Base-by-base conservation (phyloP, 2,329 filamentous ascomycete genomes). In the Colletotrichum coccodes region DNA sequence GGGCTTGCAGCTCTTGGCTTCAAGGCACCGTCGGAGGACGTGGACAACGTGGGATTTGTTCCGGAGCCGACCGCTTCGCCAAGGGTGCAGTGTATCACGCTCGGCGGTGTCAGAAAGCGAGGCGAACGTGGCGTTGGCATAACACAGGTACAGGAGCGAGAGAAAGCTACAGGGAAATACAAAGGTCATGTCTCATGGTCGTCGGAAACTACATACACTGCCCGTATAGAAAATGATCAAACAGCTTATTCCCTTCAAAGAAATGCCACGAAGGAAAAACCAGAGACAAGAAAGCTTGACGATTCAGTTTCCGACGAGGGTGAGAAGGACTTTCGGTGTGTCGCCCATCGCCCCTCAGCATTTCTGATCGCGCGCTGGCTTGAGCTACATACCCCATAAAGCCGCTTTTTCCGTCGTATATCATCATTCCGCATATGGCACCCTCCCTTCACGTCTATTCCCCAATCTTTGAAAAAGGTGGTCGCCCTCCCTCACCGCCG, bases 351-450 rank as follows among this genome's bases (percentile, higher is more conserved):
- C 40, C 52, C 52, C 32, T n/a, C n/a, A 26, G 36, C 16, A 42
- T 16, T 32, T n/a, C 18, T 30, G 49, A 57, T 50, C 40, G 21
- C 26, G 38, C 28, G 52, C 38, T 52, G 50, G 44, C 34, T 32
- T 49, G 50, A 58, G 60, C 7, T 32, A 30, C 16, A 11, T 42
- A 12, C 52, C 38, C 59, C 60, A 63, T n/a, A 34, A 18, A 50
- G 66, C 56, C 56, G 63, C 61, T 56, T 36, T 61, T 69, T 30
- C 66, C 56, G 54, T 46, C 42, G 28, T 26, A 49, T 60, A 60
- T 65, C 68, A 69, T 69, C 68, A 70, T 69, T 49, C 57, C 56
- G 60, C 64, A 65, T 64, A 46, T 57, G 16, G 49, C 26, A 38
- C 54, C 47, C n/a, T 53, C 23, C 36, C 23, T 60, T 30, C 42